Base-by-base conservation (phyloP, 2,329 filamentous ascomycete species). In the Xylaria sp. region DNA sequence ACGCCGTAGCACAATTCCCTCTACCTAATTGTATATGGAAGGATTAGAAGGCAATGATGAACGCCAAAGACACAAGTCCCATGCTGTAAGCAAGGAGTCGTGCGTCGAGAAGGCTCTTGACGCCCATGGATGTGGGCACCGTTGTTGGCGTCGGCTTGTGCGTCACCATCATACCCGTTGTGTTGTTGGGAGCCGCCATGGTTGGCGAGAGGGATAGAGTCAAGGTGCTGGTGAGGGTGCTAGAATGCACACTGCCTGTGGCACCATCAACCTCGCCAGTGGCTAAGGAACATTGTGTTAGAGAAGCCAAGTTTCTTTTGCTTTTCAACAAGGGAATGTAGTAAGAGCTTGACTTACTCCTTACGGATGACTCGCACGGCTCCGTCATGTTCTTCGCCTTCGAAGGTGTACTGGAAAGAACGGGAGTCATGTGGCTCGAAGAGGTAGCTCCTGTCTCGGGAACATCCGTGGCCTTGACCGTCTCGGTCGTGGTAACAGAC, bases 211-310 rank as follows among this genome's bases (percentile, higher is more conserved):
- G 2, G n/a, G 47, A 46, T 47, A 59, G 4, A 23, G 55, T 58
- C 13, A 58, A n/a, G 16, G 53, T 52, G 39, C 42, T 48, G 8
- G 30, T 52, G 16, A 53, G 3, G 2, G 39, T 55, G 47, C 30
- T 35, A 5, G 23, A 30, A 11, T 48, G 16, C 6, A 7, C 19
- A 34, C 42, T 57, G 2, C 39, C 58, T 1, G 62, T 62, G 18
- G 39, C 58, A n/a, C 62, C 62, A 18, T 62, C 60, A 4, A 64
- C 54, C 7, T 62, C 53, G 2, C 5, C 51, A 5, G 58, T 55
- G 4, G 49, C 62, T 64, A 2, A 39, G n/a, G 18, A 16, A 4
- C 1, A 0, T 4, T 19, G 13, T 30, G 48, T 58, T 57, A 58
- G 52, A 44, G 9, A 16, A 13, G 23, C 23, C 1, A 5, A 16